These are phyloP conservation scores for Pisolithus microcarpus DNA, from an alignment of 768 basidiomycete species.

Conservation along the genomic window DNA sequence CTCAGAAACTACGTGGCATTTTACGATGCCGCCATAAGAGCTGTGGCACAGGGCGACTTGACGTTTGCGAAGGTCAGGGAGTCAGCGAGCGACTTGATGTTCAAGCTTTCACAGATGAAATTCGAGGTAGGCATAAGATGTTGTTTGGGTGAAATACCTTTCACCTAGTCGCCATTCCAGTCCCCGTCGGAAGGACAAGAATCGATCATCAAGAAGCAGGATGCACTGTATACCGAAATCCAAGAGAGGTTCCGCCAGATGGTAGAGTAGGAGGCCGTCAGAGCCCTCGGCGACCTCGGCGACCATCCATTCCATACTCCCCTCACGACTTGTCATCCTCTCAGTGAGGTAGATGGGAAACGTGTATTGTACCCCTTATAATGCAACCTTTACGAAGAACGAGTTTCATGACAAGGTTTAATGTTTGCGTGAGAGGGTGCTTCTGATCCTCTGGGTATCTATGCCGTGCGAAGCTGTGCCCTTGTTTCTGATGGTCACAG, in stretches of 20 bases:
- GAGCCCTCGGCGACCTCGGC: background rate
- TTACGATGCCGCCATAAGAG: constrained; percentile 84
- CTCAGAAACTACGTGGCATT: constrained; percentile 89
- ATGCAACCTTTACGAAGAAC: constrained; percentile 10
- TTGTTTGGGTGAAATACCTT: background rate
- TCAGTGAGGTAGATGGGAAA: background rate
- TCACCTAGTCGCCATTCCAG: constrained; percentile 33
- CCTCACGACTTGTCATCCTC: background rate
- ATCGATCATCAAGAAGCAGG: constrained; percentile 72
- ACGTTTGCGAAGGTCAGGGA: constrained; percentile 88
- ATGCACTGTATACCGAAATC: constrained; percentile 77
- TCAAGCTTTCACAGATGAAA: constrained; percentile 98
- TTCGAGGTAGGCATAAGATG: constrained; percentile 64
- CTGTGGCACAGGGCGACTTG: constrained; percentile 74
- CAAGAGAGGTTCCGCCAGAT: constrained; percentile 88
- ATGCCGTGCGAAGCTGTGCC: too few relatives aligned
- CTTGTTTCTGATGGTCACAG: too few relatives aligned
- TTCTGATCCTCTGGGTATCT: background rate
- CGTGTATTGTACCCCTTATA: constrained; percentile 18
- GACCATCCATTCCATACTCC: background rate
- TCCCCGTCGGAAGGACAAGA: constrained; percentile 90
- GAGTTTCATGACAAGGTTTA: background rate
- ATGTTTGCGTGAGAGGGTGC: background rate
- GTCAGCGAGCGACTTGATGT: constrained; percentile 79
- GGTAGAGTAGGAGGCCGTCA: constrained; percentile 48